Percentiles rank a stretch among this genome's conserved stretches.
Evolutionary conservation across 768 basidiomycete genomes (phyloP).

Genomic region (Boletus sp.): DNA sequence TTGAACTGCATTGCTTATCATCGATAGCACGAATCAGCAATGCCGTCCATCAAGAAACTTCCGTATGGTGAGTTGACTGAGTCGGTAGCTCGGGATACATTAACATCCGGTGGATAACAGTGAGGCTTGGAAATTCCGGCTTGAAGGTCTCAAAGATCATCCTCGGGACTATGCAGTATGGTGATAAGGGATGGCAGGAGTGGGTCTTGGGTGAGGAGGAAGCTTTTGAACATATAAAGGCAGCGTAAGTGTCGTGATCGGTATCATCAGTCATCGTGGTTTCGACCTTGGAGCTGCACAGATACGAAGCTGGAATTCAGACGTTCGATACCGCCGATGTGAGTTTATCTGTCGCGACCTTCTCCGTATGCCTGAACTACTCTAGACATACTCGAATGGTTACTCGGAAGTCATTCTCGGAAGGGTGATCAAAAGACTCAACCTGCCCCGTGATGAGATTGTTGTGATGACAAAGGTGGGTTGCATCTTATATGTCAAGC

Average conservation of each 20-base stretch:
- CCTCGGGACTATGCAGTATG: slow-evolving; percentile 49
- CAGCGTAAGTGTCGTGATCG: slow-evolving; percentile 35
- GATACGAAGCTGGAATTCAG: slow-evolving; percentile 36
- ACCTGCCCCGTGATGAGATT: slow-evolving; percentile 69
- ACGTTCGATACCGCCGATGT: slow-evolving; percentile 36
- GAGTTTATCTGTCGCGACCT: slow-evolving; percentile 2
- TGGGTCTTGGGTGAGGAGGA: slow-evolving; percentile 52
- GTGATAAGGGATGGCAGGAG: slow-evolving; percentile 45
- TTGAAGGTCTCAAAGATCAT: slow-evolving; percentile 50
- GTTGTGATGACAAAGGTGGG: slow-evolving; percentile 74
- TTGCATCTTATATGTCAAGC: background rate
- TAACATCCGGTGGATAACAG: slow-evolving; percentile 18
- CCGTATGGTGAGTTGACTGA: slow-evolving; percentile 30
- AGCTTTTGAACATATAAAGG: slow-evolving; percentile 43
- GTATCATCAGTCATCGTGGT: background rate
- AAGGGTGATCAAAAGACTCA: slow-evolving; percentile 63
- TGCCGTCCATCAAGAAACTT: slow-evolving; percentile 25
- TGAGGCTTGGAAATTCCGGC: slow-evolving; percentile 45
- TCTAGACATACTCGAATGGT: slow-evolving; percentile 62
- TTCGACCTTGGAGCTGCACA: slow-evolving; percentile 4
- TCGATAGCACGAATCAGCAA: slow-evolving; percentile 1
- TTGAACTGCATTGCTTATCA: background rate
- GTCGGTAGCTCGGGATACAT: background rate
- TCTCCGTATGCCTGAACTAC: background rate
- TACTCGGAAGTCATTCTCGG: slow-evolving; percentile 65